Percentiles rank a stretch among this genome's conserved stretches.
Evolutionary conservation across 139 green algal genomes (phyloP).

Genomic region (Chloropicon primus): DNA sequence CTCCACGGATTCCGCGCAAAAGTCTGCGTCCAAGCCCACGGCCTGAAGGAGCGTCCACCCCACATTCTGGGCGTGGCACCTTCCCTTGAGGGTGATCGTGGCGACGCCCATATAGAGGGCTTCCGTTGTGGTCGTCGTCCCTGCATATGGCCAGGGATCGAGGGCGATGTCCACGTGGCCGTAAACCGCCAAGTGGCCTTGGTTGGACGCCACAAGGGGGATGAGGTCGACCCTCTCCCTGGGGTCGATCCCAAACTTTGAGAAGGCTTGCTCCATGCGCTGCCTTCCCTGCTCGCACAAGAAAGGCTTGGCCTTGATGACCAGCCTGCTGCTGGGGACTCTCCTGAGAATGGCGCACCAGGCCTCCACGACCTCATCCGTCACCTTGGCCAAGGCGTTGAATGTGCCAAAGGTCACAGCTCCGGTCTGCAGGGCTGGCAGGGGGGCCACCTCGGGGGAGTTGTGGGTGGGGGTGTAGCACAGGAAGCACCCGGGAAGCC

Average conservation of each 20-base stretch:
- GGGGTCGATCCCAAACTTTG: not conserved
- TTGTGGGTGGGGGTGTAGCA: constrained; percentile 85
- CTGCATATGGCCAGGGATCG: constrained; percentile 92
- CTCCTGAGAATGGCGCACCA: constrained; percentile 19
- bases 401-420: constrained; percentile 96
- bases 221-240: constrained; percentile 49
- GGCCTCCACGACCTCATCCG: constrained; percentile 43
- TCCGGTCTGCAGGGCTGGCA: constrained; percentile 49
- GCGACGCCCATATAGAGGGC: constrained; percentile 89
- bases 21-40: constrained; percentile 54
- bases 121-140: constrained; percentile 94
- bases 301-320: constrained; percentile 97
- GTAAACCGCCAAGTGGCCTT: constrained; percentile 63
- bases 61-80: constrained; percentile 92
- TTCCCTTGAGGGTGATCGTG: constrained; percentile 63
- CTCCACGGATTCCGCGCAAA: constrained; percentile 53
- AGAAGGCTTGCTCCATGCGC: not conserved
- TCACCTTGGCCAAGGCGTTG: constrained; percentile 95
- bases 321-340: constrained; percentile 58
- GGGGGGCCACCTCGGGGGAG: constrained; percentile 53
- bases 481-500: constrained; percentile 84
- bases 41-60: constrained; percentile 65
- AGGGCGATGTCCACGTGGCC: constrained; percentile 70
- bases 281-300: constrained; percentile 42
- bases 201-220: constrained; percentile 52